Conservation (phyloP, 805 yeast species). For the Ogataea kodamae region DNA sequence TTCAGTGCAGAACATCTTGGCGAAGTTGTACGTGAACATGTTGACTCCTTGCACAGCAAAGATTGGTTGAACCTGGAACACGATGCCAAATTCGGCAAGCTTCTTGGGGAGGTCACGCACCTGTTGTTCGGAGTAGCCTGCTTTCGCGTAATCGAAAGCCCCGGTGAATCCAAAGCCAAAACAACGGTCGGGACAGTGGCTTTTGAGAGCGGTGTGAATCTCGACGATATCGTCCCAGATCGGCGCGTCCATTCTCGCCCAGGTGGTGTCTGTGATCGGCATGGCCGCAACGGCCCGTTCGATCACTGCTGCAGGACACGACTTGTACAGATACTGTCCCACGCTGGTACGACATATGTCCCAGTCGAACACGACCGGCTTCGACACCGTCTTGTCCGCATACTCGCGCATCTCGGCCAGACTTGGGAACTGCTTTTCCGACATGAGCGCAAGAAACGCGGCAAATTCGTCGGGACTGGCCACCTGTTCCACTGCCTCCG, state of each 20-base stretch:
- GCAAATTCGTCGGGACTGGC: conserved; percentile 24
- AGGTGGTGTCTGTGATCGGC: conserved; percentile 56
- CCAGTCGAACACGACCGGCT: conserved; percentile 48
- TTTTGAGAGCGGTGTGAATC: conserved; percentile 46
- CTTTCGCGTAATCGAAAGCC: conserved; percentile 56
- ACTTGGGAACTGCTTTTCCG: conserved; percentile 17
- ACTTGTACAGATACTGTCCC: conserved; percentile 49
- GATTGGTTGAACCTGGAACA: conserved; percentile 47
- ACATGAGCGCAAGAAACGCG: conserved; percentile 7
- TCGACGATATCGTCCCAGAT: conserved; percentile 46
- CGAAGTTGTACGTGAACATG: conserved; percentile 47
- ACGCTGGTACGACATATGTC: conserved; percentile 58
- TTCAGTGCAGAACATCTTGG: conserved; percentile 43
- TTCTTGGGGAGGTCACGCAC: conserved; percentile 49
- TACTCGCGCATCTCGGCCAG: conserved; percentile 19
- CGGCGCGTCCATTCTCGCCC: conserved; percentile 64
- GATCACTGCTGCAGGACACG: conserved; percentile 52
- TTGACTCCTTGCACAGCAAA: conserved; percentile 57
- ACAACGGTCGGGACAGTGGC: conserved; percentile 47
- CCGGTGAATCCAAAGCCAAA: conserved; percentile 61
- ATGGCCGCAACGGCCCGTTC: conserved; percentile 52
- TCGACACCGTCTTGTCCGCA: conserved; percentile 27
- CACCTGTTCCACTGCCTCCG: conserved; percentile 44
- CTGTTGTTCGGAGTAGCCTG: conserved; percentile 48
- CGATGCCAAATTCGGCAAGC: conserved; percentile 54